A percentile compares a stretch with the other conserved stretches of the same genome.
Evolutionary conservation across 73 alveolate species (phyloP).

Genomic region (Loxodes magnus): DNA sequence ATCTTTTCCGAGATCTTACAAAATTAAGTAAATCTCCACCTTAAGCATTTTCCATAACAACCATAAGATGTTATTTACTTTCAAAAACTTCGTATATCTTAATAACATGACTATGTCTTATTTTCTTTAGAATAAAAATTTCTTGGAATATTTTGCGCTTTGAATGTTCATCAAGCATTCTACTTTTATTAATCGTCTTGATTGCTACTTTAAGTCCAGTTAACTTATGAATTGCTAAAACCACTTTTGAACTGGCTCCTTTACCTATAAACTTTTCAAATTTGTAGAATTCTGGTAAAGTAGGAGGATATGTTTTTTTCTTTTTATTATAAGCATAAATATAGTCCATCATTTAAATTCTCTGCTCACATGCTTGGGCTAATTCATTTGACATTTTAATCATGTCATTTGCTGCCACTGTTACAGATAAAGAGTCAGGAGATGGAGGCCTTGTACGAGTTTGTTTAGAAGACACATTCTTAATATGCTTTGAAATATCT

Average conservation of each 20-base stretch:
- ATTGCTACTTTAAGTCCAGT: slow-evolving; percentile 75
- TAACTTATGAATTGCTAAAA: slow-evolving; percentile 59
- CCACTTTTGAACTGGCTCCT: slow-evolving; percentile 89
- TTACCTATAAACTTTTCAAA: slow-evolving; percentile 69
- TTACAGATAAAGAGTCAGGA: no score
- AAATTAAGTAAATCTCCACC: slow-evolving; percentile 45
- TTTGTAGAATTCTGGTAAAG: slow-evolving; percentile 34
- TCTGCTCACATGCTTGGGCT: no score
- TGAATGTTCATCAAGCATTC: slow-evolving; percentile 55
- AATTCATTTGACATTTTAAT: no score
- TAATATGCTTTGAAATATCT: no score
- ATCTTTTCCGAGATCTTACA: slow-evolving; percentile 29
- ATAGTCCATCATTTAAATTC: no score
- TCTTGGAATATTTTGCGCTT: slow-evolving; percentile 66
- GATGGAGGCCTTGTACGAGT: no score
- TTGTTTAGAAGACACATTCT: no score
- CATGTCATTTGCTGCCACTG: no score
- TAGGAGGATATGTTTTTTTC: slow-evolving; percentile 19
- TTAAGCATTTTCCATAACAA: slow-evolving; percentile 55
- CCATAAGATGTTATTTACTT: slow-evolving; percentile 31
- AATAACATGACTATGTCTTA: slow-evolving; percentile 22
- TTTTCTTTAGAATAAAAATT: slow-evolving; percentile 21
- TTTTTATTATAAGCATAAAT: no score
- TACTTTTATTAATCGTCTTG: slow-evolving; percentile 63
- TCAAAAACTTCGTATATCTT: slow-evolving; percentile 47